Base-by-base conservation (phyloP, 148 eudicot genomes). In the Suaeda aralocaspica region DNA sequence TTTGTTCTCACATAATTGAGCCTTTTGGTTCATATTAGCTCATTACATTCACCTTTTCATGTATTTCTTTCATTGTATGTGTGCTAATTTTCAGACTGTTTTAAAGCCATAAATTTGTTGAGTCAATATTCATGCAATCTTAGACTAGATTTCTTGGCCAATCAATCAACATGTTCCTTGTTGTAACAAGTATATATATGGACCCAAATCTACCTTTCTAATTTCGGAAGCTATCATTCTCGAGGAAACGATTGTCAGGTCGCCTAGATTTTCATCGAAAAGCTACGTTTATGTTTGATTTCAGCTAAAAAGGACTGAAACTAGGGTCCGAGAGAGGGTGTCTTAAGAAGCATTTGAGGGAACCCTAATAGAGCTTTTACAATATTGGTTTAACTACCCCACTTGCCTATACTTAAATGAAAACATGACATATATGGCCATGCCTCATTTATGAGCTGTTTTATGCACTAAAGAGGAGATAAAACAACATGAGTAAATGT, bases 361-460 rank as follows among this genome's bases (percentile, higher is more conserved):
- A 50, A 55, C 24, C n/a, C 29, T 39, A 49, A 34, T 71, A 59
- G 59, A 72, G 66, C 3, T 49, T 31, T 36, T 36, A 36, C 72
- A 21, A 66, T 65, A 19, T 28, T 26, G 59, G 50, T 59, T 33
- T 25, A 56, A 58, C 60, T 57, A 76, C 74, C 71, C 71, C 59
- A 76, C 79, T 71, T 65, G 74, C 50, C 75, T 64, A 19, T 64
- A 44, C 71, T 71, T 65, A 71, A 66, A 46, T 64, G 39, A 44
- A 51, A 59, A 71, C 57, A 46, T 64, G 39, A 49, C 51, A 66
- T 41, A 29, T 52, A 77, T 36, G 71, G 75, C 64, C 71, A 72
- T 77, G 66, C 39, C 36, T 36, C 72, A 77, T 77, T 77, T 71
- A 71, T 59, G 45, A 66, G 76, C 53, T 71, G 63, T 64, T 76